Evolutionary conservation across 805 yeast genomes (phyloP), one percentile per base, ranked within the genome.

Genomic region (Saccharomyces jurei): DNA sequence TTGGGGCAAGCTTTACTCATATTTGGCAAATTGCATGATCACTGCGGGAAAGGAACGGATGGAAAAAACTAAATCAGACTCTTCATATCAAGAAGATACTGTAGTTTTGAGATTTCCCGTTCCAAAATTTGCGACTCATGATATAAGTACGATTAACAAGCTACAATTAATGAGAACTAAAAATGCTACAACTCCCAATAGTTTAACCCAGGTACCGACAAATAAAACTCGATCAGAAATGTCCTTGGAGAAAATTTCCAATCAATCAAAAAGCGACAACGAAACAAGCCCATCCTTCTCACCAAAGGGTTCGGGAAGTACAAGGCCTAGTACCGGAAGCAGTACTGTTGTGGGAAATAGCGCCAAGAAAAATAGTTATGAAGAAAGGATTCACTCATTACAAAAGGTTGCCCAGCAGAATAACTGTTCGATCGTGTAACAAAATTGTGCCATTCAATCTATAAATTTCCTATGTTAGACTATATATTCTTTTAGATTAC

Each of bases 1-100:
- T 54, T 86, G 92, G 91, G 80, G 86, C 53, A 80, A 83, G 62
- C 71, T 86, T 25, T 86, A 84, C 70, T 73, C 84, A 54, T 86
- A 82, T 65, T 70, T 86, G 59, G 83, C 90, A 28, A 85, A 86
- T 67, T 77, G 85, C 25, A 77, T 86, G 48, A 63, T 86, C 21
- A 85, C 83, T 46, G 71, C 67, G 49, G 78, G 77, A 29, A 66
- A 71, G 26, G 78, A 75, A 53, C 77, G 77, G 3, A 46, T 46
- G 44, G 25, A 36, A 36, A 36, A 17, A 9, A 17, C 21, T 17
- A 3, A 36, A 6, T 11, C 25, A 17, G 22, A 17, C 13, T 17
- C 21, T 17, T 21, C 25, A 6, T 9, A 9, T 8, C 21, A 17
- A 5, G 44, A 17, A 5, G 25, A 17, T 6, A 17, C 44, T n/a